Base-by-base conservation (phyloP, 768 basidiomycete species). In the Russula foetens region DNA sequence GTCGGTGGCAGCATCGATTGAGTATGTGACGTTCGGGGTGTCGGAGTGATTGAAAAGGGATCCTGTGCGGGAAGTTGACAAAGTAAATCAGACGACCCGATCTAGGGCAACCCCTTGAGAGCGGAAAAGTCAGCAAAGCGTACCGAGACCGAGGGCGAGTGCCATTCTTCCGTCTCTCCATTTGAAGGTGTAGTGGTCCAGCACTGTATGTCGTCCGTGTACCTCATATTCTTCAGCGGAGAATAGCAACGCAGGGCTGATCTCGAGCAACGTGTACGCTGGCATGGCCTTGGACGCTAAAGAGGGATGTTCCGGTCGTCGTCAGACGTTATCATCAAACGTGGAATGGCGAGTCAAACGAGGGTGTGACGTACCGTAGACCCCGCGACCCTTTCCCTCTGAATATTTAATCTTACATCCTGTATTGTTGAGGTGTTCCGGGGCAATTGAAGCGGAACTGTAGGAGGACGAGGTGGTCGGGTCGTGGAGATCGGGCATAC, bases 201-300 rank as follows among this genome's bases (percentile, higher is more conserved):
- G 74, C 0, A 85, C 70, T 0, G 88, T 92, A 63, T 85, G 67
- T 65, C 70, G 74, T 66, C 84, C 83, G 72, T 90, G 80, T 5
- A 70, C 68, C 47, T 81, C 76, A 66, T 92, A 94, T 73, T 94
- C 91, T 26, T 82, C 76, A 58, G 79, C 77, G 5, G 75, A 70
- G 67, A 95, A 82, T 12, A 96, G 75, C n/a, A 96, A 74, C 21
- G 92, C 90, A 2, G 95, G 94, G 63, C 88, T 88, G 66, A 85
- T 81, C 71, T 97, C 95, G 62, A 98, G 70, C n/a, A 88, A 66
- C 0, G 86, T 86, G 14, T 81, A 77, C 12, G 78, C 72, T 21
- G 84, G 77, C 61, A 93, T 84, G 33, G 67, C 64, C 19, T 73
- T 73, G 8, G 80, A 75, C 23, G 89, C 83, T 83, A 46, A 17